phyloP scores from a whole-genome alignment of 2,329 filamentous ascomycete species.

The Emericellopsis atlantica region DNA sequence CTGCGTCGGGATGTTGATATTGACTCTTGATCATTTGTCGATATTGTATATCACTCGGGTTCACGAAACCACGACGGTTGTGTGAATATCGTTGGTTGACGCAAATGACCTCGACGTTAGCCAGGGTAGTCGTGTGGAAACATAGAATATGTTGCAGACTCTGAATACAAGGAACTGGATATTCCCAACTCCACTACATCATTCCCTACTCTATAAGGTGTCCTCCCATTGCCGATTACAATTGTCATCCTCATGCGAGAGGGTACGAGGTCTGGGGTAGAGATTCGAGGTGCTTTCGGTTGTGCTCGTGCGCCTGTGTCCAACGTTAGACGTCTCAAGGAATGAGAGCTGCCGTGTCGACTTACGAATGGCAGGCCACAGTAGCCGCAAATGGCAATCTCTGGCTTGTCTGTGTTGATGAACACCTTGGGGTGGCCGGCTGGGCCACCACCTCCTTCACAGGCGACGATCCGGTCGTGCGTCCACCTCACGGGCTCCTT shows the following conservation, averaged over 20 bases:
- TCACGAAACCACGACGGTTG: no score
- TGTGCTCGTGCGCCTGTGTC: constrained; percentile 72
- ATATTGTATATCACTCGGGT: no score
- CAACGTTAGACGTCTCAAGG: no score
- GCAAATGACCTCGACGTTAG: no score
- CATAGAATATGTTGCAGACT: no score
- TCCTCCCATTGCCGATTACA: background rate
- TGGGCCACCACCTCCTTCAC: constrained; percentile 85
- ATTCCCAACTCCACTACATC: background rate
- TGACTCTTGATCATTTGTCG: no score
- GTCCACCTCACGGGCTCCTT: constrained; percentile 90
- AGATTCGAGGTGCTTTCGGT: constrained; percentile 74
- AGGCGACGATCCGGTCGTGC: constrained; percentile 67
- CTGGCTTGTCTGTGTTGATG: constrained; percentile 96
- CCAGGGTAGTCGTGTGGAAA: no score
- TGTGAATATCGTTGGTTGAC: no score
- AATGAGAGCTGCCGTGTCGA: constrained; percentile 5
- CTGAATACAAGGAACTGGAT: no score
- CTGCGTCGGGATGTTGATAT: no score
- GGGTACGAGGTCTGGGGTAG: constrained; percentile 73
- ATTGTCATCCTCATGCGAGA: constrained; percentile 35
- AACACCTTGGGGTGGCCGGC: constrained; percentile 86
- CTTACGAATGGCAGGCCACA: constrained; percentile 88
- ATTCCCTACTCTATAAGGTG: background rate
- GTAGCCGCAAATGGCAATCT: constrained; percentile 84